Conservation (phyloP, 2,329 filamentous ascomycete genomes). For the Sphaerulina vaccinii region DNA sequence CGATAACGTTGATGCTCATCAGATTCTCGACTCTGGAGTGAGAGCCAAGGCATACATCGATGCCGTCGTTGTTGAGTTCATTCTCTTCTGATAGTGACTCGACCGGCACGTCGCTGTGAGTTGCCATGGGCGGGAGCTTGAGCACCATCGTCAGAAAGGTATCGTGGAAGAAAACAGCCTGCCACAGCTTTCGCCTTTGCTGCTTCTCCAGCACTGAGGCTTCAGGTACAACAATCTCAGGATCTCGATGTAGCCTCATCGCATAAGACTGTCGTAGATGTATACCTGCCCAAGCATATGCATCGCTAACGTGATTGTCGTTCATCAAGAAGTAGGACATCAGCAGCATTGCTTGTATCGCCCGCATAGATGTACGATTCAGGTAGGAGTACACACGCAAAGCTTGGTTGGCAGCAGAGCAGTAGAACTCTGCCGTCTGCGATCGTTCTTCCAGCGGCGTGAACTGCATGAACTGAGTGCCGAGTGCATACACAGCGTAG, state of each 20-base stretch:
- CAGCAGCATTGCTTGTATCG: slow-evolving; percentile 78
- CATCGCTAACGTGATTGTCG: slow-evolving; percentile 79
- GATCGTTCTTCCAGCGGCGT: slow-evolving; percentile 61
- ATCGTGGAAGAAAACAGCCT: slow-evolving; percentile 76
- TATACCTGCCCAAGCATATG: slow-evolving; percentile 78
- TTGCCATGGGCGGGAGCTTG: slow-evolving; percentile 73
- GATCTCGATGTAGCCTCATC: slow-evolving; percentile 77
- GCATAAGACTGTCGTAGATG: slow-evolving; percentile 76
- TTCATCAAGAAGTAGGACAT: slow-evolving; percentile 83
- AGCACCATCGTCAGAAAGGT: slow-evolving; percentile 77
- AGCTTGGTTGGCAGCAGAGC: slow-evolving; percentile 73
- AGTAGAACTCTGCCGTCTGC: slow-evolving; percentile 78
- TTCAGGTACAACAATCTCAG: slow-evolving; percentile 67
- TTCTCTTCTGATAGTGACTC: slow-evolving; percentile 69
- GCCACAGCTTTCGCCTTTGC: slow-evolving; percentile 76
- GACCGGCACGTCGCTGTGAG: slow-evolving; percentile 75
- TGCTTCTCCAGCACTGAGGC: slow-evolving; percentile 72
- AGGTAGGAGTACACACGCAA: slow-evolving; percentile 73
- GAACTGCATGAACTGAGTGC: slow-evolving; percentile 71
- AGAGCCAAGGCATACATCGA: slow-evolving; percentile 57
- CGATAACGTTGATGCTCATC: slow-evolving; percentile 53
- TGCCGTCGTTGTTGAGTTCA: slow-evolving; percentile 51
- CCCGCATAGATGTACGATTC: slow-evolving; percentile 69
- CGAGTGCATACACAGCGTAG: slow-evolving; percentile 74
- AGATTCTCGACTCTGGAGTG: slow-evolving; percentile 48